Conservation (phyloP, 108 stramenopile species). For the Epithemia pelagica region DNA sequence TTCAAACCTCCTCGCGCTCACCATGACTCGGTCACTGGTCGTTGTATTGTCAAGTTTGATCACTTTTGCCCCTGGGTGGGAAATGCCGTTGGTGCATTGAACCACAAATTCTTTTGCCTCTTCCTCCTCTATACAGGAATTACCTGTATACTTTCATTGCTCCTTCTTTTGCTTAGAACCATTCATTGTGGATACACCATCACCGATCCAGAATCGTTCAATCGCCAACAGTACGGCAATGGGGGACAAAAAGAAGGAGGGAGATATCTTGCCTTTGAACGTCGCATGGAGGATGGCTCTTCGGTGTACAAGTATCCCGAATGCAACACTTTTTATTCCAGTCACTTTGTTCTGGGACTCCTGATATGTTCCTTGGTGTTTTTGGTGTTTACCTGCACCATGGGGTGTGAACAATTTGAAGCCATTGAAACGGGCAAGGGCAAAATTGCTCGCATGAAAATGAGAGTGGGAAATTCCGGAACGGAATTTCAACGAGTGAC, state of each 20-base stretch:
- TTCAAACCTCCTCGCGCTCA: conserved; percentile 79
- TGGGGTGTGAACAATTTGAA: conserved; percentile 90
- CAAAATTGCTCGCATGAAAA: conserved; percentile 92
- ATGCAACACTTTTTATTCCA: conserved; percentile 24
- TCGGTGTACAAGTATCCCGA: conserved; percentile 10
- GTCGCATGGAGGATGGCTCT: neutral
- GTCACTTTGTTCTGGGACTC: conserved; percentile 23
- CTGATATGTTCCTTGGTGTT: conserved; percentile 69
- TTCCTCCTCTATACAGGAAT: conserved; percentile 90
- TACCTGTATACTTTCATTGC: conserved; percentile 63
- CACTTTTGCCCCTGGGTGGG: conserved; percentile 32
- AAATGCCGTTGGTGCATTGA: conserved; percentile 57
- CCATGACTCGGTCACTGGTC: conserved; percentile 82
- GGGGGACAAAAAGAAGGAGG: neutral
- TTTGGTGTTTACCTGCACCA: conserved; percentile 91
- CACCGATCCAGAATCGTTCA: neutral
- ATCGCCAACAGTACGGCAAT: neutral
- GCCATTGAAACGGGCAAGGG: conserved; percentile 79
- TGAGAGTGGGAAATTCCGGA: conserved; percentile 65
- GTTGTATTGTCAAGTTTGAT: conserved; percentile 70
- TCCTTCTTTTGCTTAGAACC: conserved; percentile 49
- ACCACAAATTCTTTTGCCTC: conserved; percentile 91
- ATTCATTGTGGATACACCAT: conserved; percentile 39
- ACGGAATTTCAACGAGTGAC: conserved; percentile 52
- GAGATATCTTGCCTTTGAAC: neutral